These are phyloP conservation scores for Noccaea caerulescens DNA, from an alignment of 345 rosid species.

Conservation along the genomic window DNA sequence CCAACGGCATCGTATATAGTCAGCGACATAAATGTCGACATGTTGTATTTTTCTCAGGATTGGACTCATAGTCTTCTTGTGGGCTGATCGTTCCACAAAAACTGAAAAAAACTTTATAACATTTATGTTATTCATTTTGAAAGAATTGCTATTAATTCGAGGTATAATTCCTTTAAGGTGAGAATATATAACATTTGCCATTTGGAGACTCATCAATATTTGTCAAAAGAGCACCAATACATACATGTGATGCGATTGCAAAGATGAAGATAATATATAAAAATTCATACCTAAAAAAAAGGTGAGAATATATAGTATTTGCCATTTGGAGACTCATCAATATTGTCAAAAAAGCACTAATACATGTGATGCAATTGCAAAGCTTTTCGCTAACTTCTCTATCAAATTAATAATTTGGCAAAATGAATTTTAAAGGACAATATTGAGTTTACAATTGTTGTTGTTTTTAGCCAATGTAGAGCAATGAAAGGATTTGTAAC, in stretches of 20 bases:
- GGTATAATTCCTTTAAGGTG: not conserved
- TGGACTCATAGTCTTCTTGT: slow-evolving; percentile 9
- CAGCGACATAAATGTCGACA: slow-evolving; percentile 8
- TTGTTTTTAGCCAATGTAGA: not conserved
- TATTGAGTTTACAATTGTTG: not conserved
- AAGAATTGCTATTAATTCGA: not conserved
- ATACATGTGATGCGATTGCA: too few species aligned
- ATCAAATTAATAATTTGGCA: too few species aligned
- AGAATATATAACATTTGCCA: slow-evolving; percentile 3
- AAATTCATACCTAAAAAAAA: too few species aligned
- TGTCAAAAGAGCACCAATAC: too few species aligned
- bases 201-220: slow-evolving; percentile 6
- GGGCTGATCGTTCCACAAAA: not conserved
- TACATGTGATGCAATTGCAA: slow-evolving; percentile 9
- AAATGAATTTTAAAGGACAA: not conserved
- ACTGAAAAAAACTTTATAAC: not conserved
- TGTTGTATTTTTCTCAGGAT: not conserved
- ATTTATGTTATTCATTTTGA: not conserved
- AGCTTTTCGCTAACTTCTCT: not conserved
- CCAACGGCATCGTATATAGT: slow-evolving; percentile 15
- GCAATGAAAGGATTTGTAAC: not conserved
- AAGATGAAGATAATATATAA: too few species aligned
- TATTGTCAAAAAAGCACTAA: slow-evolving; percentile 11
- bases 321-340: slow-evolving; percentile 4
- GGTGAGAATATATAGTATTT: slow-evolving; percentile 11